These are phyloP conservation scores for Phytophthora fragariaefolia DNA, from an alignment of 352 stramenopile genomes.

Conservation along the genomic window DNA sequence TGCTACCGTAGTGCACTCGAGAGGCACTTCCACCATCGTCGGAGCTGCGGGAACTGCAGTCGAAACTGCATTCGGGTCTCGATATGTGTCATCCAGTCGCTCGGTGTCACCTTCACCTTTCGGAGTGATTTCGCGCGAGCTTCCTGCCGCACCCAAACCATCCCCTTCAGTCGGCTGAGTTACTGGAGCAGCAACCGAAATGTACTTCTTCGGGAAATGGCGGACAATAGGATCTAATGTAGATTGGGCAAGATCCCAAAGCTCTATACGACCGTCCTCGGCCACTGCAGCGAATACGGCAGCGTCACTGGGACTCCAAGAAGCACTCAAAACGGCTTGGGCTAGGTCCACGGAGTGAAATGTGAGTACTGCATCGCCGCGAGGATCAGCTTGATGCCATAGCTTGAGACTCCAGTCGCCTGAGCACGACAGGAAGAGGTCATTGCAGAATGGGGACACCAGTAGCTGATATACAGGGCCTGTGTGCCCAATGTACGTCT, in stretches of 20 bases:
- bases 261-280: slow-evolving; percentile 91
- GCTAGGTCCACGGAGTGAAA: slow-evolving; percentile 82
- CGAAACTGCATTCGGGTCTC: slow-evolving; percentile 14
- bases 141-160: slow-evolving; percentile 6
- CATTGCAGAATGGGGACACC: slow-evolving; percentile 85
- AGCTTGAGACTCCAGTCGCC: slow-evolving; percentile 92
- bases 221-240: slow-evolving; percentile 86
- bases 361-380: slow-evolving; percentile 54
- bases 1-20: slow-evolving; percentile 75
- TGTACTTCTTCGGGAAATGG: slow-evolving; percentile 72
- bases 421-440: slow-evolving; percentile 90
- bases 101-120: slow-evolving; percentile 11
- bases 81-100: slow-evolving; percentile 5
- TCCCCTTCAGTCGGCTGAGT: slow-evolving; percentile 6
- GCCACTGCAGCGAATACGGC: slow-evolving; percentile 88
- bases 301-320: slow-evolving; percentile 85
- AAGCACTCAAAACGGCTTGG: slow-evolving; percentile 84
- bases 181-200: slow-evolving; percentile 15
- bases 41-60: not conserved
- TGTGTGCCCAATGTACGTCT: slow-evolving; percentile 90
- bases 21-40: slow-evolving; percentile 45
- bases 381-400: slow-evolving; percentile 71
- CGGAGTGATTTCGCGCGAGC: slow-evolving; percentile 26
- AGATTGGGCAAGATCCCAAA: slow-evolving; percentile 91
- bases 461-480: slow-evolving; percentile 91